These are phyloP conservation scores for Aspergillus bridgeri DNA, from an alignment of 495 filamentous ascomycete species.

Conservation along the genomic window DNA sequence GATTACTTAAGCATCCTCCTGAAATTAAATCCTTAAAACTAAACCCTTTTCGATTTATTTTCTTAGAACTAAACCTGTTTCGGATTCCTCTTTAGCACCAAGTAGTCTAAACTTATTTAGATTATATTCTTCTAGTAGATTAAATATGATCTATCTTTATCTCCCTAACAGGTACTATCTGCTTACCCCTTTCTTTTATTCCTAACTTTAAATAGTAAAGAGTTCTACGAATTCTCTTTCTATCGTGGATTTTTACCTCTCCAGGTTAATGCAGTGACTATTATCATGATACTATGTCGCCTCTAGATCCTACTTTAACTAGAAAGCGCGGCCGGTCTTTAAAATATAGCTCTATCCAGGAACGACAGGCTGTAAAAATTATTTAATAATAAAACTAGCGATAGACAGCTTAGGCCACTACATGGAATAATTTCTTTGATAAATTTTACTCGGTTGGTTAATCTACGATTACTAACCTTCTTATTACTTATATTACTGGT, in stretches of 20 bases:
- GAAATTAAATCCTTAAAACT: not conserved
- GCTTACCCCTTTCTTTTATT: not conserved
- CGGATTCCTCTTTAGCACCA: not conserved
- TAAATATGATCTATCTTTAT: not conserved
- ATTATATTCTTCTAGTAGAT: not conserved
- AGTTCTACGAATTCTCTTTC: not conserved
- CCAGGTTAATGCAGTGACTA: no score
- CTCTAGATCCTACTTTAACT: not conserved
- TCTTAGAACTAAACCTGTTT: not conserved
- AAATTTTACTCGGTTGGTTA: not conserved
- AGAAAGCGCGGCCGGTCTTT: not conserved
- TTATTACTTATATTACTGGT: not conserved
- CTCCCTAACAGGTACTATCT: not conserved
- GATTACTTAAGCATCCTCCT: slow-evolving; percentile 3
- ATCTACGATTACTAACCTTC: not conserved
- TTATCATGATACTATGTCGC: not conserved
- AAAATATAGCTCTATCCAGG: not conserved
- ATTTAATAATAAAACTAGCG: not conserved
- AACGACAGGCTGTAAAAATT: not conserved
- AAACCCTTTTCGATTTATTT: not conserved
- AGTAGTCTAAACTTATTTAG: not conserved
- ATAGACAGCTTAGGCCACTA: not conserved
- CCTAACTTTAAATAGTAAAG: not conserved
- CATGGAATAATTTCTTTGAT: not conserved
- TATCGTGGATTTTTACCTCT: not conserved